Percentiles rank a stretch among this genome's conserved stretches.
Conservation (phyloP, 306 rosid genomes). For the Argentina anserina region DNA sequence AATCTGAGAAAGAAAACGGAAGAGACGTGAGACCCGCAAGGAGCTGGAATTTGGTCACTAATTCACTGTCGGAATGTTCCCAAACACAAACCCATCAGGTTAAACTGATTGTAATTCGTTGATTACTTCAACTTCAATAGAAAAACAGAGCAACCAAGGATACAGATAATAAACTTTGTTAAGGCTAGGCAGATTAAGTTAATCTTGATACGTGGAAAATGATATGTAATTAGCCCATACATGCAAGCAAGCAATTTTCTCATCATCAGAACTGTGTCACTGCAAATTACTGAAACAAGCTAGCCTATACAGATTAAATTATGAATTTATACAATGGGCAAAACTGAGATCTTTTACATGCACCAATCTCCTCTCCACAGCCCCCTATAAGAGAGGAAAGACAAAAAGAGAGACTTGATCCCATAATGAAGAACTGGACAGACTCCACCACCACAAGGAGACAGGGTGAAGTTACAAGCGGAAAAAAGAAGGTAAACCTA, state of each 20-base stretch:
- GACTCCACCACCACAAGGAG: slow-evolving; percentile 19
- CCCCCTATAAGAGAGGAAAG: neutral
- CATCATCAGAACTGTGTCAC: neutral
- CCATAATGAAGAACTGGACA: neutral
- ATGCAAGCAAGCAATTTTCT: neutral
- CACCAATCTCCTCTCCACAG: neutral
- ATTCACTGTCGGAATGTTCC: too few species aligned
- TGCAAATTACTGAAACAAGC: neutral
- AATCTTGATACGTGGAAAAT: neutral
- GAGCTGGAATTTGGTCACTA: too few species aligned
- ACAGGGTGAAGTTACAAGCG: slow-evolving; percentile 24
- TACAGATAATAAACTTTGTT: neutral
- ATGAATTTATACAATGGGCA: neutral
- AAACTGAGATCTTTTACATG: neutral
- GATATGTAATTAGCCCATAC: neutral
- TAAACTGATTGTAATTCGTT: too few species aligned
- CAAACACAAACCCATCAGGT: too few species aligned
- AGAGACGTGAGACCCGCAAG: too few species aligned
- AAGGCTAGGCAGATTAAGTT: neutral
- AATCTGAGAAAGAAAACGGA: too few species aligned
- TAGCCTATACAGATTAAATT: neutral
- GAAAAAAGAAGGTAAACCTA: slow-evolving; percentile 24
- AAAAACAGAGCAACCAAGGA: too few species aligned
- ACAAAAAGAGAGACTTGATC: neutral
- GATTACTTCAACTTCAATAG: too few species aligned